phyloP scores from a whole-genome alignment of 495 filamentous ascomycete species.

The Daldinia loculata region DNA sequence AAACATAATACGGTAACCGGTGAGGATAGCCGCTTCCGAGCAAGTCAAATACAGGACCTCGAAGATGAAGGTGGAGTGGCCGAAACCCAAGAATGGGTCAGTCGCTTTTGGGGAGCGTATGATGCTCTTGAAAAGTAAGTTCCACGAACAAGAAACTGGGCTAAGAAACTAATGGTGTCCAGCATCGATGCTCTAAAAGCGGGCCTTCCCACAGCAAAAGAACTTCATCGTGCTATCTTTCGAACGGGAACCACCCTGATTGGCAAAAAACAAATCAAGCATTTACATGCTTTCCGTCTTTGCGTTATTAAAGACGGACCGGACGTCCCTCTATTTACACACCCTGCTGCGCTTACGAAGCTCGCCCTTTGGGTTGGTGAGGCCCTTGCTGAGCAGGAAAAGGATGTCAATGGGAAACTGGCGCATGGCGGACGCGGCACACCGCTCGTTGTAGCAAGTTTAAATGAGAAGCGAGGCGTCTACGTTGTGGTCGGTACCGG shows the following conservation, averaged over 20 bases:
- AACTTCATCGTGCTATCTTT: constrained; percentile 91
- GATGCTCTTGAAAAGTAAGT: constrained; percentile 81
- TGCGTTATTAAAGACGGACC: constrained; percentile 95
- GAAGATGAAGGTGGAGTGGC: constrained; percentile 54
- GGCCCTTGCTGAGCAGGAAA: constrained; percentile 88
- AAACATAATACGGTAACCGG: constrained; percentile 53
- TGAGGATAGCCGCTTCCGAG: constrained; percentile 46
- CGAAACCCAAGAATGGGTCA: constrained; percentile 72
- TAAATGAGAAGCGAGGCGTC: constrained; percentile 87
- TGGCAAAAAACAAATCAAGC: constrained; percentile 91
- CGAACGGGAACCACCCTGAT: constrained; percentile 90
- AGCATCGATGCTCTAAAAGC: constrained; percentile 78
- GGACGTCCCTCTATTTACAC: constrained; percentile 86
- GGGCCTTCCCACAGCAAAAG: constrained; percentile 83
- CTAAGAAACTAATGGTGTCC: constrained; percentile 56
- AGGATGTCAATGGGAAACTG: constrained; percentile 72
- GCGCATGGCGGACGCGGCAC: constrained; percentile 75
- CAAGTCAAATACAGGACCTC: constrained; percentile 51
- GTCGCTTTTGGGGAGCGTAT: constrained; percentile 91
- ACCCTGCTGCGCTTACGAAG: constrained; percentile 91
- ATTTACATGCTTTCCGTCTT: constrained; percentile 91
- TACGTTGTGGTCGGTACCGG: constrained; percentile 92
- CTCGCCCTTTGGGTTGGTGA: constrained; percentile 93
- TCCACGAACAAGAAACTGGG: constrained; percentile 22
- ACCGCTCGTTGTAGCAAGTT: constrained; percentile 85